phyloP scores from a whole-genome alignment of 768 basidiomycete species.

The Austroboletus festivus region DNA sequence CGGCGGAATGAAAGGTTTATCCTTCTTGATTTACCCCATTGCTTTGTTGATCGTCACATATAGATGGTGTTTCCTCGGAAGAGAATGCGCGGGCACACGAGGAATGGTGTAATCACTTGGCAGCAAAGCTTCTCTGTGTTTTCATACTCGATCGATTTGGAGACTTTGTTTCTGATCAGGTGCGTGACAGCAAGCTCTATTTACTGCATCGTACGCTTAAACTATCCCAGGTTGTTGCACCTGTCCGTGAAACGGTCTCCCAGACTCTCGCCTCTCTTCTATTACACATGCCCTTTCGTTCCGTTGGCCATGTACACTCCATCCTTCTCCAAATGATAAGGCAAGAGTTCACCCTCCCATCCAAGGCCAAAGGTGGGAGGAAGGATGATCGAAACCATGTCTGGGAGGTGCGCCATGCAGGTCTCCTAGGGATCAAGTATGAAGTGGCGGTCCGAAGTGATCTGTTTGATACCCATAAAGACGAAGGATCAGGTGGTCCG shows the following conservation, averaged over 20 bases:
- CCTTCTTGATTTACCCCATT: not conserved
- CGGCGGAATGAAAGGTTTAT: conserved; percentile 75
- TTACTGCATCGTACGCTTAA: conserved; percentile 1
- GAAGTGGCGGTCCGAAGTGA: conserved; percentile 93
- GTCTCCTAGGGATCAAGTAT: conserved; percentile 94
- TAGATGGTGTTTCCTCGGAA: conserved; percentile 48
- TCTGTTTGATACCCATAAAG: conserved; percentile 50
- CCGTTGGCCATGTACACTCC: conserved; percentile 74
- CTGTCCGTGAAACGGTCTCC: conserved; percentile 93
- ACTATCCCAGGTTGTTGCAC: conserved; percentile 73
- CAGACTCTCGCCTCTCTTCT: conserved; percentile 90
- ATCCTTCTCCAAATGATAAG: conserved; percentile 91
- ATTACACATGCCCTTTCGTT: conserved; percentile 81
- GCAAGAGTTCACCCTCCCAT: conserved; percentile 66
- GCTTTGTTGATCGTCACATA: conserved; percentile 1
- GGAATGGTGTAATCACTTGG: conserved; percentile 86
- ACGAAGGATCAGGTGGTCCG: conserved; percentile 34
- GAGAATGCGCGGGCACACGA: conserved; percentile 72
- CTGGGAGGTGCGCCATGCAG: conserved; percentile 99
- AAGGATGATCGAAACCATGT: conserved; percentile 54
- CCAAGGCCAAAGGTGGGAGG: conserved; percentile 32
- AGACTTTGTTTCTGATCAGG: conserved; percentile 94
- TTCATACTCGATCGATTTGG: conserved; percentile 97
- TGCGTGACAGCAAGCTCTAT: conserved; percentile 17
- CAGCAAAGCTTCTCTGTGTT: conserved; percentile 81